Evolutionary conservation across 352 stramenopile genomes (phyloP), one percentile per base, ranked within the genome.

Genomic region (Thalassiosira mediterranea): DNA sequence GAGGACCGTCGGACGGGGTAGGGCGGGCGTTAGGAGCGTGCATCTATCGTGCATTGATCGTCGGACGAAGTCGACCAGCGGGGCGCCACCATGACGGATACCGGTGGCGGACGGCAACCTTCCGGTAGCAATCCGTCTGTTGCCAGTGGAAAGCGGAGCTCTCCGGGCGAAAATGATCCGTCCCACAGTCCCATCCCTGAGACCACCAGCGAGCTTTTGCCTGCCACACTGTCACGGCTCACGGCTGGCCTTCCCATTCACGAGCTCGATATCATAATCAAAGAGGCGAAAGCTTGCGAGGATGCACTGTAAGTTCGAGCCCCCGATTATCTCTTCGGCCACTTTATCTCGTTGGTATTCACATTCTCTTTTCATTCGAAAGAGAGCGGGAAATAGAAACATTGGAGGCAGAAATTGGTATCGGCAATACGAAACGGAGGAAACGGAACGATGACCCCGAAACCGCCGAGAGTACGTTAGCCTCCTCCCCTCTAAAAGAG

Each of bases 231-330:
- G 11, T 77, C 70, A 44, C 72, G 82, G 15, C 25, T 92, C 10
- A 84, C 82, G 0, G 48, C 75, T 29, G 82, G 82, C 23, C 34
- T 92, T 17, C 87, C 87, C 44, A 57, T 53, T 17, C 28, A 67
- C 23, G 87, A 92, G 63, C 58, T 92, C 2, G 63, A 84, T 21
- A 34, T 86, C 4, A 89, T 91, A 21, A 56, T 84, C 7, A 73
- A 60, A 11, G 87, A 92, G 63, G 79, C 87, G 10, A 69, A 62
- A 28, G 72, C 75, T 5, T 88, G 76, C 40, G 87, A 92, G 79
- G 37, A 54, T 53, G 79, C 70, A 4, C 63, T 92, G 40, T 69
- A 42, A 76, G 67, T 51, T 40, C 21, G 26, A 10, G n/a, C 21
- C 31, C n/a, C n/a, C n/a, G n/a, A n/a, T n/a, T n/a, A n/a, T n/a